phyloP scores from a whole-genome alignment of 2,329 filamentous ascomycete genomes.

The Trichoderma afroharzianum region DNA sequence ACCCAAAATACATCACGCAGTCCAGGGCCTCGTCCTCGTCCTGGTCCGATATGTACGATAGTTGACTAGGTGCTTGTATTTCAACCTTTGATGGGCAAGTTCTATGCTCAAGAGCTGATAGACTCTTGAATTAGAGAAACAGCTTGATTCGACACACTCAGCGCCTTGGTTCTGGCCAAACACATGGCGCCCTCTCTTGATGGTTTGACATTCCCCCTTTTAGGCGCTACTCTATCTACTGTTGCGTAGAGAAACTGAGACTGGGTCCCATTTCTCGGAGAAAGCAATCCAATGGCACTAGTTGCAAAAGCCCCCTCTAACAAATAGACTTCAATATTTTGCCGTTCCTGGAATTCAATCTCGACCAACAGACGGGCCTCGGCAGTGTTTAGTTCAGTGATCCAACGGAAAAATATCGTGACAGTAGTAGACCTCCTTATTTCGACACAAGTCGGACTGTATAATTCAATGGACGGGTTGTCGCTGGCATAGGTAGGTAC shows the following conservation, averaged over 20 bases:
- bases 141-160: neutral
- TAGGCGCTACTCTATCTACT: neutral
- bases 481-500: neutral
- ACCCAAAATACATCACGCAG: too few species aligned
- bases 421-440: neutral
- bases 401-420: neutral
- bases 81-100: neutral
- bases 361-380: too few species aligned
- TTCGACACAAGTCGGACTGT: neutral
- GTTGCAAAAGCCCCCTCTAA: too few species aligned
- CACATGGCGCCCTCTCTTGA: neutral
- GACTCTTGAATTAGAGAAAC: neutral
- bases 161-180: neutral
- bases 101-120: neutral
- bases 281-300: neutral
- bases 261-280: neutral
- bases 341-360: neutral
- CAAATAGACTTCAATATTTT: neutral
- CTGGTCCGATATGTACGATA: neutral
- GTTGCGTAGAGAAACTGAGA: neutral
- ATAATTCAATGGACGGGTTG: neutral
- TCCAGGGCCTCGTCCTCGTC: neutral
- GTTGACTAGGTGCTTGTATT: neutral
- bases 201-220: neutral
- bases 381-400: neutral